A percentile compares a stretch with the other conserved stretches of the same genome.
Conservation (phyloP, 1,284 basidiomycete species). For the Caloboletus inedulis region DNA sequence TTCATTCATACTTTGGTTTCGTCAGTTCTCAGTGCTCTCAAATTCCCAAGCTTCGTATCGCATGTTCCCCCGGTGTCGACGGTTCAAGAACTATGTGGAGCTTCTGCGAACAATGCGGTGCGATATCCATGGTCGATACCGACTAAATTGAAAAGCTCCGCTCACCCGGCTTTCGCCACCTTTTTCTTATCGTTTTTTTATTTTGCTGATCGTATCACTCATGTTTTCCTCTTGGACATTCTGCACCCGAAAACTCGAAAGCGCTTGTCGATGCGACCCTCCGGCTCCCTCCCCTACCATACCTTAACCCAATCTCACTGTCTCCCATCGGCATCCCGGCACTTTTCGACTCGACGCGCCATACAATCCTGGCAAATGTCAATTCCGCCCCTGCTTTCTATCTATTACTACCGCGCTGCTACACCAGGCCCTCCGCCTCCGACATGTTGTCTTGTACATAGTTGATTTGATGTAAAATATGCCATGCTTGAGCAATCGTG, state of each 20-base stretch:
- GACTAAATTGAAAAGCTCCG: slow-evolving; percentile 40
- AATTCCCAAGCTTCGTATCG: slow-evolving; percentile 72
- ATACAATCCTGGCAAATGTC: slow-evolving; percentile 14
- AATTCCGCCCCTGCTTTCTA: slow-evolving; percentile 17
- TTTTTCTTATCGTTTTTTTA: slow-evolving; percentile 36
- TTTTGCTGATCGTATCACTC: slow-evolving; percentile 33
- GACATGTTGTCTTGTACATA: slow-evolving; percentile 34
- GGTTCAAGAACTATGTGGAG: slow-evolving; percentile 79
- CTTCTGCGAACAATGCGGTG: slow-evolving; percentile 81
- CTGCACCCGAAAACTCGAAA: slow-evolving; percentile 28
- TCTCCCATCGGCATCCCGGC: slow-evolving; percentile 11
- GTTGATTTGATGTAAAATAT: slow-evolving; percentile 30
- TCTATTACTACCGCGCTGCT: slow-evolving; percentile 22
- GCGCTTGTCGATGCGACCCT: slow-evolving; percentile 20
- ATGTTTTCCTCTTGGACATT: slow-evolving; percentile 24
- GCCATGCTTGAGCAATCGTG: slow-evolving; percentile 12
- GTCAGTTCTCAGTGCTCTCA: slow-evolving; percentile 65
- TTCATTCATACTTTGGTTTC: slow-evolving; percentile 10
- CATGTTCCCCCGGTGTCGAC: slow-evolving; percentile 57
- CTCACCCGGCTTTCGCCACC: slow-evolving; percentile 8
- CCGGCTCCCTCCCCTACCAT: slow-evolving; percentile 4
- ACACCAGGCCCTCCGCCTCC: slow-evolving; percentile 18
- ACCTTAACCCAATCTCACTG: slow-evolving; percentile 11
- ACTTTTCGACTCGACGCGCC: slow-evolving; percentile 21
- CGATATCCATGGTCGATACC: slow-evolving; percentile 80